Evolutionary conservation across 2,329 filamentous ascomycete species (phyloP).

Genomic region (Helotiales sp.): DNA sequence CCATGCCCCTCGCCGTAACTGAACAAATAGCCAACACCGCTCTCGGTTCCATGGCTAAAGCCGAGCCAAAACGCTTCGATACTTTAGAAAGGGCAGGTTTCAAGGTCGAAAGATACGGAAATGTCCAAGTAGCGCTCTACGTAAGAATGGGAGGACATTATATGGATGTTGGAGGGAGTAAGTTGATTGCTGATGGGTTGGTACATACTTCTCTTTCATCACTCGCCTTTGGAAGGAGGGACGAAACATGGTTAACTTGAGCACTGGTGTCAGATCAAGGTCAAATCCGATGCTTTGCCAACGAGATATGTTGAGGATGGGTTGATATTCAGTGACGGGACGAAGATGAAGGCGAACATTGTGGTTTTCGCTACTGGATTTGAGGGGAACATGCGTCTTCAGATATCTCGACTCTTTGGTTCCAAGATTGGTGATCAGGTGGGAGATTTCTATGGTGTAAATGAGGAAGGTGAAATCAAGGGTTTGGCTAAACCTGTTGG

Average conservation of each 20-base stretch:
- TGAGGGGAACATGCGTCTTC: slow-evolving; percentile 50
- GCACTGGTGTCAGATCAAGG: slow-evolving; percentile 24
- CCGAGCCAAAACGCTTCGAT: slow-evolving; percentile 38
- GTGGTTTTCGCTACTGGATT: slow-evolving; percentile 51
- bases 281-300: slow-evolving; percentile 19
- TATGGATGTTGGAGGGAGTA: slow-evolving; percentile 53
- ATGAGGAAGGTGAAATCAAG: slow-evolving; percentile 45
- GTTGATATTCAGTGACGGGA: slow-evolving; percentile 43
- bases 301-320: slow-evolving; percentile 15
- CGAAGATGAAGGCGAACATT: slow-evolving; percentile 48
- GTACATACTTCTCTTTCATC: slow-evolving; percentile 38
- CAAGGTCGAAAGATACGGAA: slow-evolving; percentile 53
- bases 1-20: slow-evolving; percentile 4
- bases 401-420: slow-evolving; percentile 49
- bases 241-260: background rate
- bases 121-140: slow-evolving; percentile 54
- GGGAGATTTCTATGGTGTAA: slow-evolving; percentile 47
- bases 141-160: slow-evolving; percentile 59
- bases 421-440: slow-evolving; percentile 48
- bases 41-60: slow-evolving; percentile 2
- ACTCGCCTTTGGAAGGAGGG: background rate
- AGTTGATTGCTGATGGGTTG: slow-evolving; percentile 51
- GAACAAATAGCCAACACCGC: background rate
- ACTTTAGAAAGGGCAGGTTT: slow-evolving; percentile 56
- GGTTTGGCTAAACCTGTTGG: slow-evolving; percentile 18